Percentiles rank a stretch among this genome's conserved stretches.
phyloP scores from a whole-genome alignment of 805 yeast genomes.

The Lipomyces sp. region DNA sequence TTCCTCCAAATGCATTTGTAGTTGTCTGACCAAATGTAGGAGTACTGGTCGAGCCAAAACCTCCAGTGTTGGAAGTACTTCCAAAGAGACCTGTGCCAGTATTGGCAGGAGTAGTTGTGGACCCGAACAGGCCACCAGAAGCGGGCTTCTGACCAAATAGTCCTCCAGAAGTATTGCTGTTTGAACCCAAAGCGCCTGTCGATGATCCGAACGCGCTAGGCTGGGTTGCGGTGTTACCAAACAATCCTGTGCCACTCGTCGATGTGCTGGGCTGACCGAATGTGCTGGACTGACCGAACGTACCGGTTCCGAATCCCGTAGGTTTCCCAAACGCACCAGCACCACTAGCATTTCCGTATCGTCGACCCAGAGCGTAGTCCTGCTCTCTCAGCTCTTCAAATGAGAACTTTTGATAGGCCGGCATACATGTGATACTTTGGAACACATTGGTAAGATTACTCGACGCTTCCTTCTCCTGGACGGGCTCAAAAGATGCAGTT shows the following conservation, averaged over 20 bases:
- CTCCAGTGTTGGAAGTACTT: constrained; percentile 22
- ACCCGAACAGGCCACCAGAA: constrained; percentile 30
- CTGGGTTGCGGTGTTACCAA: constrained; percentile 47
- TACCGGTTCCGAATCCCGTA: constrained; percentile 38
- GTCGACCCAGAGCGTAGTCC: constrained; percentile 79
- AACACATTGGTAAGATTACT: constrained; percentile 39
- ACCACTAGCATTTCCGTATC: constrained; percentile 38
- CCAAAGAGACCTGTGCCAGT: constrained; percentile 38
- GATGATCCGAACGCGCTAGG: constrained; percentile 38
- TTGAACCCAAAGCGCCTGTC: constrained; percentile 36
- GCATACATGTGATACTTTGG: constrained; percentile 84
- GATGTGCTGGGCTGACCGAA: constrained; percentile 27
- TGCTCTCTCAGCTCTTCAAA: constrained; percentile 87
- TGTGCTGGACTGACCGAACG: constrained; percentile 40
- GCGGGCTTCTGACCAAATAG: constrained; percentile 37
- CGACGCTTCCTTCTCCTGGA: constrained; percentile 36
- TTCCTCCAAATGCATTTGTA: constrained; percentile 45
- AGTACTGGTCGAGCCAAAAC: constrained; percentile 40
- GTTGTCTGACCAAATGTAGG: constrained; percentile 52
- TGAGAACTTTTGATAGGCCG: constrained; percentile 80
- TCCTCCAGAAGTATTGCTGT: constrained; percentile 36
- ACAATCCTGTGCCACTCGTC: constrained; percentile 46
- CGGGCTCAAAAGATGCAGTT: constrained; percentile 39
- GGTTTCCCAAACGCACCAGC: constrained; percentile 41
- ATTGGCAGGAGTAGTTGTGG: constrained; percentile 17